Percentiles rank a stretch among this genome's conserved stretches.
Evolutionary conservation across 257 asterid species (phyloP).

Genomic region (Solanum okadae): DNA sequence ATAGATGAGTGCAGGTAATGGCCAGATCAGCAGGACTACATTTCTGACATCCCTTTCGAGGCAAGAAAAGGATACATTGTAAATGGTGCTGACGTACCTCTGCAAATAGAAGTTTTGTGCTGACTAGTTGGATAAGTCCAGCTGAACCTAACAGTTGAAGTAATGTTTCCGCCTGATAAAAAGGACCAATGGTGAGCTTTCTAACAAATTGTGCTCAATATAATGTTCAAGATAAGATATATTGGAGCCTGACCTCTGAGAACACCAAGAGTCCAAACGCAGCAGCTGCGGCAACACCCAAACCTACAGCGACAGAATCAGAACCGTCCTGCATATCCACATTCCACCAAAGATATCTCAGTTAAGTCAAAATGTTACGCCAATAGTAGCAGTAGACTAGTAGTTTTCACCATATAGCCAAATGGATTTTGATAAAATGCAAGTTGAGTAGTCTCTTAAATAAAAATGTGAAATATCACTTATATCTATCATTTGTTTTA

Average conservation of each 20-base stretch:
- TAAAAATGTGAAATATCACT: neutral
- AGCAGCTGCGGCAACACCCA: constrained; percentile 70
- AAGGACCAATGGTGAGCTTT: constrained; percentile 1
- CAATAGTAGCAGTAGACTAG: neutral
- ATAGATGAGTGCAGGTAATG: neutral
- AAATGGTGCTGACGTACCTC: constrained; percentile 40
- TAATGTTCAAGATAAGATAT: neutral
- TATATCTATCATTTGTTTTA: neutral
- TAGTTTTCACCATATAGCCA: neutral
- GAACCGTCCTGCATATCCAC: constrained; percentile 41
- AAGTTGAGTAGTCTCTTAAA: neutral
- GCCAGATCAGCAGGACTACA: neutral
- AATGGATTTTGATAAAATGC: neutral
- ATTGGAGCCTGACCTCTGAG: constrained; percentile 51
- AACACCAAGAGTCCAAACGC: constrained; percentile 64
- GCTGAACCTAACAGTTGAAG: constrained; percentile 88
- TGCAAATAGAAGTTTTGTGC: constrained; percentile 79
- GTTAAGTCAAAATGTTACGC: neutral
- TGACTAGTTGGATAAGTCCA: constrained; percentile 64
- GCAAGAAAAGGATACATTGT: neutral
- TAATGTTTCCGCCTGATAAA: constrained; percentile 68
- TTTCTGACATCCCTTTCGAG: neutral
- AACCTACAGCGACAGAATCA: constrained; percentile 38
- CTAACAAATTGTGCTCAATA: neutral
- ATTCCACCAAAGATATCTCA: neutral